These are phyloP conservation scores for Eucalyptus pauciflora DNA, from an alignment of 345 rosid species.

Conservation along the genomic window DNA sequence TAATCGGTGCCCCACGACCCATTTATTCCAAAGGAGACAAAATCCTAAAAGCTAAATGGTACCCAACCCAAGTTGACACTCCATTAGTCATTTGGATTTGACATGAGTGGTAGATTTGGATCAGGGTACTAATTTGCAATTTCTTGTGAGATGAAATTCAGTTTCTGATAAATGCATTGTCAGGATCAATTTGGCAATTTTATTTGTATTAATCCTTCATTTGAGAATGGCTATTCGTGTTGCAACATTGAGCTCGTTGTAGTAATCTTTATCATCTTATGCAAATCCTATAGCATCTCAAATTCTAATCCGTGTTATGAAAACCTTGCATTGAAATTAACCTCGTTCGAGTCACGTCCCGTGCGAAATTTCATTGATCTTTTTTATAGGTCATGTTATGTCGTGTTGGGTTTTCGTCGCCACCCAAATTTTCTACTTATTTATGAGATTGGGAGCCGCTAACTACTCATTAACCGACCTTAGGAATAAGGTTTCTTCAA, in stretches of 20 bases:
- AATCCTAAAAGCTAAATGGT: not conserved
- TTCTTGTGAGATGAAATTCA: not conserved
- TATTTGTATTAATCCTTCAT: not conserved
- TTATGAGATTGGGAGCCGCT: not conserved
- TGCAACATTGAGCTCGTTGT: not conserved
- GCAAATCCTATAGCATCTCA: not conserved
- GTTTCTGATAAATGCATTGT: not conserved
- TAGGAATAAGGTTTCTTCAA: not conserved
- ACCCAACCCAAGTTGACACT: not conserved
- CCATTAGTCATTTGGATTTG: not conserved
- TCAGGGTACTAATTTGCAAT: not conserved
- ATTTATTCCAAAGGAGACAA: not conserved
- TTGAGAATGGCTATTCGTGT: not conserved
- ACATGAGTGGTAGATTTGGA: not conserved
- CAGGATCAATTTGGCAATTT: not conserved
- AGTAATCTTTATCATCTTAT: not conserved
- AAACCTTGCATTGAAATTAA: not conserved
- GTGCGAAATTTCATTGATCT: accelerated
- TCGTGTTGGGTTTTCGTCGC: not conserved
- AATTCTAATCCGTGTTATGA: not conserved
- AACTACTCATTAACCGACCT: not conserved
- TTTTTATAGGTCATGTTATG: not conserved
- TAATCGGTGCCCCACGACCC: not conserved
- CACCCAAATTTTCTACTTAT: not conserved
- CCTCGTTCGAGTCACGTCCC: accelerated